Conservation (phyloP, 2,329 filamentous ascomycete genomes). For the Plectosphaerella plurivora region DNA sequence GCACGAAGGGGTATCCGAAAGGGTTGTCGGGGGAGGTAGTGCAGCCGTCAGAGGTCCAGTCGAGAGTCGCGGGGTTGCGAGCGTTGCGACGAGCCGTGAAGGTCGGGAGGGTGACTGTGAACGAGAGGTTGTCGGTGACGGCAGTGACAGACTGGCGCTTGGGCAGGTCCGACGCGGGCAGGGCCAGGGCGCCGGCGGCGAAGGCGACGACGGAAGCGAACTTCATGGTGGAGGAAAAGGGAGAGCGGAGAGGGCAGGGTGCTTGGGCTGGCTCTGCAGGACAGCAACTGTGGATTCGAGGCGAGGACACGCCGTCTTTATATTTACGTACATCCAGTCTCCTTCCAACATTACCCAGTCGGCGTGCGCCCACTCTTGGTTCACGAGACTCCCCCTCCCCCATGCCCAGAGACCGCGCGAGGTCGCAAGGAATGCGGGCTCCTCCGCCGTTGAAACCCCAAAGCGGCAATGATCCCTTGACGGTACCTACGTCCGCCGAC, state of each 20-base stretch:
- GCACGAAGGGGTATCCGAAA: conserved; percentile 35
- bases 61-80: conserved; percentile 29
- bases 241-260: background rate
- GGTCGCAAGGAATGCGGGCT: too few species aligned
- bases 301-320: background rate
- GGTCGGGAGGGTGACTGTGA: conserved; percentile 30
- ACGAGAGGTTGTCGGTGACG: conserved; percentile 43
- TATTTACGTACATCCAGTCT: background rate
- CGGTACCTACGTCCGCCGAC: too few species aligned
- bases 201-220: background rate
- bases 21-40: conserved; percentile 37
- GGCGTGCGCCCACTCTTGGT: too few species aligned
- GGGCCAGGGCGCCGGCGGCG: conserved; percentile 16
- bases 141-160: conserved; percentile 17
- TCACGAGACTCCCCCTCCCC: too few species aligned
- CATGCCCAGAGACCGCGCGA: too few species aligned
- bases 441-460: too few species aligned
- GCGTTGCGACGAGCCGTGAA: conserved; percentile 37
- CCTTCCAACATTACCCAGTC: too few species aligned
- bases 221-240: background rate
- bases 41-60: conserved; percentile 40
- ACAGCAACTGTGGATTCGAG: background rate
- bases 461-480: too few species aligned
- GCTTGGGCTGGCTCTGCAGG: background rate
- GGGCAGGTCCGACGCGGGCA: conserved; percentile 10